Conservation (phyloP, 306 rosid species). For the Dalbergia cochinchinensis region DNA sequence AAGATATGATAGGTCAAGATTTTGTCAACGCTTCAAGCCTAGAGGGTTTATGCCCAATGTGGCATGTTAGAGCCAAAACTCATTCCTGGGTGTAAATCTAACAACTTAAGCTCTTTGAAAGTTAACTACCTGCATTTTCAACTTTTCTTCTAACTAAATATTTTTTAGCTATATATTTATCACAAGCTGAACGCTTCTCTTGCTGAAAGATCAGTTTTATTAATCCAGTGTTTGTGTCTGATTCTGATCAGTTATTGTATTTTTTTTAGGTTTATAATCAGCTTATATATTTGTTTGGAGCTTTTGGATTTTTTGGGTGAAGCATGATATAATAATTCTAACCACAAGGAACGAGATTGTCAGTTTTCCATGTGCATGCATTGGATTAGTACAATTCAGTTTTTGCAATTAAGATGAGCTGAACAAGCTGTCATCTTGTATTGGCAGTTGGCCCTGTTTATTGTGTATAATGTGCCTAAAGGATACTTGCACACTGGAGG, state of each 20-base stretch:
- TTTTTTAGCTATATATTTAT: neutral
- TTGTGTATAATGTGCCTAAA: slow-evolving; percentile 86
- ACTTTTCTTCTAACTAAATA: no score
- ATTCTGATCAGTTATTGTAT: neutral
- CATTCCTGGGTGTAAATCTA: slow-evolving; percentile 8
- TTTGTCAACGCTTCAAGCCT: slow-evolving; percentile 5
- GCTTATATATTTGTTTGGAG: slow-evolving; percentile 28
- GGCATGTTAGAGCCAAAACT: neutral
- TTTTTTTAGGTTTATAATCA: neutral
- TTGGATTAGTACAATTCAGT: slow-evolving; percentile 39
- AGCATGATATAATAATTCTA: slow-evolving; percentile 29
- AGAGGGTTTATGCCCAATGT: neutral
- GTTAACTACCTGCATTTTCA: slow-evolving; percentile 15
- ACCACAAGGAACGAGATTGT: slow-evolving; percentile 5
- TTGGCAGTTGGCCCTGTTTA: slow-evolving; percentile 92
- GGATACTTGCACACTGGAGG: slow-evolving; percentile 93
- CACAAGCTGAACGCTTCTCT: slow-evolving; percentile 10
- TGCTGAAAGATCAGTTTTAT: neutral
- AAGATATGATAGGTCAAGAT: neutral
- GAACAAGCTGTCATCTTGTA: slow-evolving; percentile 36
- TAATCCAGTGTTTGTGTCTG: neutral
- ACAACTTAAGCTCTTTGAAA: slow-evolving; percentile 1
- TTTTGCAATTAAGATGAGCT: slow-evolving; percentile 36
- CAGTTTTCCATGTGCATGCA: slow-evolving; percentile 43
- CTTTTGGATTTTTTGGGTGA: slow-evolving; percentile 25